A percentile compares a stretch with the other conserved stretches of the same genome.
Evolutionary conservation across 2,329 filamentous ascomycete species (phyloP).

Genomic region (Fusarium dlaminii): DNA sequence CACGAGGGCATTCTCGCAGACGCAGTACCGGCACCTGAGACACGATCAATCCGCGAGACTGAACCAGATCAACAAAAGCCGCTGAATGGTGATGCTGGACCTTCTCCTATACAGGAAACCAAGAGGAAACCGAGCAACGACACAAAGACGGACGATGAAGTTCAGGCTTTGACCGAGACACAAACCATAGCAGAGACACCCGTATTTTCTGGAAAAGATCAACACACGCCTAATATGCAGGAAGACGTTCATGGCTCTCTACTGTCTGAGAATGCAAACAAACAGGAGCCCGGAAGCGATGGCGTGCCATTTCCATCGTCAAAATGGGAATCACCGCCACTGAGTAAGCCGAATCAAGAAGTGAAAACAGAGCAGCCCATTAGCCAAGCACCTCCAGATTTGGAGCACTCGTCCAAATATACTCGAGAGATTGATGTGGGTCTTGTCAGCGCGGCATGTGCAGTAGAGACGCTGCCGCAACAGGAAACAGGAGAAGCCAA

Average conservation of each 20-base stretch:
- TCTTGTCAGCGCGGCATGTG: background rate
- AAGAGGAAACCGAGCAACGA: background rate
- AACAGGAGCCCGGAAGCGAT: background rate
- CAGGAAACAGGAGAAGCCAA: background rate
- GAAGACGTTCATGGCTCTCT: background rate
- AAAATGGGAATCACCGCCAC: background rate
- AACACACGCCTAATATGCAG: background rate
- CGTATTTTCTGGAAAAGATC: background rate
- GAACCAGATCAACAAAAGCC: constrained; percentile 13
- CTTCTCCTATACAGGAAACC: background rate
- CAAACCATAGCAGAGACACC: background rate
- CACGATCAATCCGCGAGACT: background rate
- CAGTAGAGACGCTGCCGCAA: background rate
- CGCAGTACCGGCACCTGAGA: background rate
- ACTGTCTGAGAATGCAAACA: background rate
- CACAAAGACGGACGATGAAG: constrained; percentile 3
- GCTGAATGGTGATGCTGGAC: background rate
- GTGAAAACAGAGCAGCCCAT: background rate
- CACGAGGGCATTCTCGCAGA: background rate
- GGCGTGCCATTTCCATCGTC: background rate
- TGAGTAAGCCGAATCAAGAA: background rate
- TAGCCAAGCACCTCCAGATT: background rate
- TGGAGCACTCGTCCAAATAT: background rate
- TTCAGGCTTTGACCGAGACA: background rate
- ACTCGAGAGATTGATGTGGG: background rate